Base-by-base conservation (phyloP, 176 grass and related monocot genomes). In the Aegilops bicornis region DNA sequence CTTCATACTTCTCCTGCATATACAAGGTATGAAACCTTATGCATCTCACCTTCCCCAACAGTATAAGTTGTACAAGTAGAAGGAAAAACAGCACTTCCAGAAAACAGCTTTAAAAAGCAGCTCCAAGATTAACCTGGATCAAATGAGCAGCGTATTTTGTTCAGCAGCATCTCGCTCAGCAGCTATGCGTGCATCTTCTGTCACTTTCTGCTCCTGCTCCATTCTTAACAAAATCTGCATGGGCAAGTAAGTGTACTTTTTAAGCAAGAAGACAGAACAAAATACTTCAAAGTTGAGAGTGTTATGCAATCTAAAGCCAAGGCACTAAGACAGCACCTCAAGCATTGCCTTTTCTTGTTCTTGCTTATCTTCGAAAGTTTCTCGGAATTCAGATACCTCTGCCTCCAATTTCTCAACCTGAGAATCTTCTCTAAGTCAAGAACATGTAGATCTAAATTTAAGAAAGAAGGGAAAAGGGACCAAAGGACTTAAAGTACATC, bases 191-290 rank as follows among this genome's bases (percentile, higher is more conserved):
- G 92, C 94, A 90, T 99, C 97, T 86, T 99, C 97, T 88, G 97
- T 80, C 85, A 94, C 75, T 84, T 90, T 99, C 83, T 99, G 94
- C 82, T 99, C 97, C 77, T 99, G 97, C 35, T 99, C 97, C 74
- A 99, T 91, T 88, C 89, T 96, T 87, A 99, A 83, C 73, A 99
- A 96, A 77, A 99, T 77, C 92, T 94, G 83, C 47, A 86, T 22
- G 59, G 29, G 17, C 69, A 76, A 85, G 30, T 42, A 59, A 85
- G 50, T 77, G 36, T 17, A 69, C n/a, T 27, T 69, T 84, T 71
- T 42, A 91, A 79, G 14, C 63, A 85, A 85, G 7, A 73, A 81
- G 40, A 77, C 62, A 78, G n/a, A 62, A 68, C 16, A 47, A 75
- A 70, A 39, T 29, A 86, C 22, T 50, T n/a, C 20, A 39, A 70